Evolutionary conservation across 176 grass and related monocot genomes (phyloP).

Genomic region (Tillandsia leiboldiana): DNA sequence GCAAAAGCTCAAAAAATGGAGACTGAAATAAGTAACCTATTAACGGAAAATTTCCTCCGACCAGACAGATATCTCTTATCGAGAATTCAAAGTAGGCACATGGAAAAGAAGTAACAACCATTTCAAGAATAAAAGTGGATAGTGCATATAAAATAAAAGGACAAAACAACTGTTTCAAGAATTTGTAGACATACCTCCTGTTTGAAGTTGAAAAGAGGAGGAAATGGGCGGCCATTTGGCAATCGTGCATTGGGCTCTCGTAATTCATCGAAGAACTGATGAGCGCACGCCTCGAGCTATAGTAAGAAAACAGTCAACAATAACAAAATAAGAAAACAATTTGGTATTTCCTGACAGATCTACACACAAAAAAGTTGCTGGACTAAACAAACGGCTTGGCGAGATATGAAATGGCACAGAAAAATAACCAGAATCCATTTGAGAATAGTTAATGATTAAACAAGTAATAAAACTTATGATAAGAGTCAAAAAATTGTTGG

Average conservation of each 20-base stretch:
- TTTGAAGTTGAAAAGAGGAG: slow-evolving; percentile 65
- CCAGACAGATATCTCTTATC: background rate
- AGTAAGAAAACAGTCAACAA: slow-evolving; percentile 2
- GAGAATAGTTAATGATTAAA: background rate
- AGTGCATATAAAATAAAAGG: background rate
- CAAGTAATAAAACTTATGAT: background rate
- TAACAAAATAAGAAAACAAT: slow-evolving; percentile 1
- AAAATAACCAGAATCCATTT: background rate
- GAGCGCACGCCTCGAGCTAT: slow-evolving; percentile 61
- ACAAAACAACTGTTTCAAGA: background rate
- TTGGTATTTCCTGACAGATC: background rate
- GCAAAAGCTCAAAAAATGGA: slow-evolving; percentile 22
- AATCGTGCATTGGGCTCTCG: slow-evolving; percentile 55
- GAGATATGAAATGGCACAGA: too few relatives aligned
- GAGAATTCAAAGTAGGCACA: too few relatives aligned
- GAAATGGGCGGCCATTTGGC: slow-evolving; percentile 64
- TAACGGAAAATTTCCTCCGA: background rate
- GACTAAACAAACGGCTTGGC: background rate
- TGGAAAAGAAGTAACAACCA: too few relatives aligned
- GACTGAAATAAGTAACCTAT: background rate
- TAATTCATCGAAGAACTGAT: slow-evolving; percentile 69
- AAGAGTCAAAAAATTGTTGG: too few relatives aligned
- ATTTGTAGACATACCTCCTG: slow-evolving; percentile 49
- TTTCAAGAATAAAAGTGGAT: background rate
- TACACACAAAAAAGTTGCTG: background rate